Conservation (phyloP, 352 stramenopile species). For the Phytophthora chlamydospora region DNA sequence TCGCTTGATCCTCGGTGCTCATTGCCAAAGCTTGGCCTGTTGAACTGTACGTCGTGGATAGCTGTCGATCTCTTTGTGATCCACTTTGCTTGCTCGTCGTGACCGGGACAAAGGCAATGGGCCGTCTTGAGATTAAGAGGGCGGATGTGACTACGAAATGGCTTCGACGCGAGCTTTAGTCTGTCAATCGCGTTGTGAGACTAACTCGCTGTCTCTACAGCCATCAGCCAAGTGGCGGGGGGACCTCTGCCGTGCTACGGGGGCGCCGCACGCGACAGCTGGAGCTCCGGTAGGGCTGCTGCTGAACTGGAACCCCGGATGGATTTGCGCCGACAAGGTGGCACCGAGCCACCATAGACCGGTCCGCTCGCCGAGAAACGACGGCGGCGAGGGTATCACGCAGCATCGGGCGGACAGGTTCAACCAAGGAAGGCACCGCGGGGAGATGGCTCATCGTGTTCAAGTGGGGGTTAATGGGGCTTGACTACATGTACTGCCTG, state of each 20-base stretch:
- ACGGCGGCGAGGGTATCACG: slow-evolving; percentile 17
- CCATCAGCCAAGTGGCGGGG: slow-evolving; percentile 5
- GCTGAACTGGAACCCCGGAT: slow-evolving; percentile 4
- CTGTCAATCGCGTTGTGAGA: slow-evolving; percentile 17
- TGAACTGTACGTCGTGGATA: slow-evolving; percentile 9
- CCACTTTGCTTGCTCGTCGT: slow-evolving; percentile 10
- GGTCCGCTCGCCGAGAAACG: slow-evolving; percentile 14
- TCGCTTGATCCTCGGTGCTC: slow-evolving; percentile 8
- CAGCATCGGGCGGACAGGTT: slow-evolving; percentile 10
- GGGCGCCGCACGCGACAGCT: slow-evolving; percentile 23
- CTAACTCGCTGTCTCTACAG: slow-evolving; percentile 6
- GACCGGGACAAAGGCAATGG: slow-evolving; percentile 4
- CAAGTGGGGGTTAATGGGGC: no score
- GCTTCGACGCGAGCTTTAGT: no score
- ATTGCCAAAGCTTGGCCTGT: slow-evolving; percentile 7
- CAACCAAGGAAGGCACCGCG: background rate
- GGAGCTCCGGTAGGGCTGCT: slow-evolving; percentile 19
- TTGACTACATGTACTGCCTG: background rate
- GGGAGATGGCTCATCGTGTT: no score
- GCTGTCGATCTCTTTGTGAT: background rate
- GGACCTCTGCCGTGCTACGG: slow-evolving; percentile 26
- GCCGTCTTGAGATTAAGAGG: background rate
- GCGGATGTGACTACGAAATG: background rate
- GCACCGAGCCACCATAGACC: slow-evolving; percentile 9
- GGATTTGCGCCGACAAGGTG: slow-evolving; percentile 4